Evolutionary conservation across 73 alveolate genomes (phyloP), one percentile per base, ranked within the genome.

Genomic region (Symbiodinium pilosum): DNA sequence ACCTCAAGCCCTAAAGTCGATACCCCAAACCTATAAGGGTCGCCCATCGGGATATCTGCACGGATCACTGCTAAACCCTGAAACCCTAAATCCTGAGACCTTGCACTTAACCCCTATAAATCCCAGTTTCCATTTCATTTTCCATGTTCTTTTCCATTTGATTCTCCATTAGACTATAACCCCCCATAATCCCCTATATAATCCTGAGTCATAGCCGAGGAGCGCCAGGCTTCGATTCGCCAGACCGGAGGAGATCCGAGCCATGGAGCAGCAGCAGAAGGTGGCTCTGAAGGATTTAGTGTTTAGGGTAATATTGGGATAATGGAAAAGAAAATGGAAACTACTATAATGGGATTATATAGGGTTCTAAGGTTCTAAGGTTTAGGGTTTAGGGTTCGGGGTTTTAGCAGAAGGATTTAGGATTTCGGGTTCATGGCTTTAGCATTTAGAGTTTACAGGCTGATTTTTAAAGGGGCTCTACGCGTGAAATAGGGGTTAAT

Each of bases 171-270:
- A n/a, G n/a, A n/a, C n/a, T n/a, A n/a, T n/a, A n/a, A n/a, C n/a
- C n/a, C n/a, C n/a, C n/a, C n/a, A n/a, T n/a, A n/a, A n/a, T n/a
- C n/a, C n/a, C n/a, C n/a, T n/a, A n/a, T n/a, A n/a, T n/a, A n/a
- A n/a, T n/a, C n/a, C n/a, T n/a, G n/a, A n/a, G n/a, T n/a, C n/a
- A n/a, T n/a, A n/a, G n/a, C n/a, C n/a, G 42, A 91, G 97, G 97
- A 91, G 97, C 77, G 97, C 88, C 34, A 32, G 97, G 56, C 77
- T 91, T 21, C 97, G 97, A n/a, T 91, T 91, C 34, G 97, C 97
- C 16, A 87, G 97, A 42, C 97, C 97, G 14, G 97, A 91, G 4
- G 97, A 91, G 88, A 91, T 91, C 97, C 51, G 97, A 41, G 38
- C 54, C 16, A 86, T 42, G 28, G 88, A 68, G 97, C 97, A 91